These are phyloP conservation scores for Macrocystidia cucumis DNA, from an alignment of 1,284 basidiomycete genomes.

Conservation along the genomic window DNA sequence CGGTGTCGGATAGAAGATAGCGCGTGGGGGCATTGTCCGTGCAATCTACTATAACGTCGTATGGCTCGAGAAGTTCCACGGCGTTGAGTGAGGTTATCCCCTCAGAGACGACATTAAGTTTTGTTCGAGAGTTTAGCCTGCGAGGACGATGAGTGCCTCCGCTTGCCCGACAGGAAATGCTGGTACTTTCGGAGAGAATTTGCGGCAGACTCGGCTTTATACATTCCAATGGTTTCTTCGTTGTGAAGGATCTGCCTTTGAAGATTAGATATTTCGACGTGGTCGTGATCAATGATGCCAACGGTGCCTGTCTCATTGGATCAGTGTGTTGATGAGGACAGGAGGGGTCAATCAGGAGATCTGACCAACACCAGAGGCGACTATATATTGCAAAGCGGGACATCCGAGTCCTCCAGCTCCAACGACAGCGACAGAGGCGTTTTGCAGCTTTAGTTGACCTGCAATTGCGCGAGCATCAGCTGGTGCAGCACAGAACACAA, in stretches of 20 bases:
- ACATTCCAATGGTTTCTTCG: conserved; percentile 72
- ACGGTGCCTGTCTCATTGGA: conserved; percentile 51
- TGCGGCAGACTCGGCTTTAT: conserved; percentile 82
- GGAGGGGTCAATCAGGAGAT: conserved; percentile 4
- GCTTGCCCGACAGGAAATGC: conserved; percentile 3
- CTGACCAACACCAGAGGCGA: conserved; percentile 85
- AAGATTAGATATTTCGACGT: conserved; percentile 88
- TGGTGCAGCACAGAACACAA: conserved; percentile 1
- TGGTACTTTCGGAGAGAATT: conserved; percentile 52
- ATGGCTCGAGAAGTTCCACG: conserved; percentile 44
- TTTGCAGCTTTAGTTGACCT: conserved; percentile 83
- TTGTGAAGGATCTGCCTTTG: conserved; percentile 91
- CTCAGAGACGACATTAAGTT: conserved; percentile 42
- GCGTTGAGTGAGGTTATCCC: conserved; percentile 61
- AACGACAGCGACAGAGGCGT: conserved; percentile 78
- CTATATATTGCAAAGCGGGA: conserved; percentile 91
- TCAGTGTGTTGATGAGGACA: conserved; percentile 2
- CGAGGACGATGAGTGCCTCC: neutral
- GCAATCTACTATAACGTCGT: conserved; percentile 88
- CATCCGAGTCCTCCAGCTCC: conserved; percentile 97
- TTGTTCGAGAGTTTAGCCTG: conserved; percentile 68
- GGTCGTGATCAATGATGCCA: conserved; percentile 88
- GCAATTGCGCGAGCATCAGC: conserved; percentile 4
- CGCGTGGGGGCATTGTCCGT: conserved; percentile 92
- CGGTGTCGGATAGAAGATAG: conserved; percentile 90